These are phyloP conservation scores for Phaeosphaeriaceae sp. DNA, from an alignment of 2,329 filamentous ascomycete genomes.

Conservation along the genomic window DNA sequence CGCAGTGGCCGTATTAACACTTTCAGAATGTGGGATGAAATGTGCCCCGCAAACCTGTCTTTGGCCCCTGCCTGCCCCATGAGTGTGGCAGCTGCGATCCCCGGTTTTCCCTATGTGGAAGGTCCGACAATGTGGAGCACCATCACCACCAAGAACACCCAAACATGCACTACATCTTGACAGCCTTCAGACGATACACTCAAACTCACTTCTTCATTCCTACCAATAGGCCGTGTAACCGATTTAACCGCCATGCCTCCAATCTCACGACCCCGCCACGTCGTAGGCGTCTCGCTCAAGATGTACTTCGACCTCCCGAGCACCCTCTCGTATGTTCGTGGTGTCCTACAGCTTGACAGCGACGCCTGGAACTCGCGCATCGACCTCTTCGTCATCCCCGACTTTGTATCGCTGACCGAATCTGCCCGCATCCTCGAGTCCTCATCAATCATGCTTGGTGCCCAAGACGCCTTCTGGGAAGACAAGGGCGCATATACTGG, in stretches of 20 bases:
- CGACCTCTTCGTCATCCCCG: conserved; percentile 80
- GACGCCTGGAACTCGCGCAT: conserved; percentile 65
- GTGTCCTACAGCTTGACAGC: conserved; percentile 53
- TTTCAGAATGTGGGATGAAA: neutral
- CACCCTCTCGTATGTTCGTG: conserved; percentile 61
- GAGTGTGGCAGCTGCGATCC: conserved; percentile 6
- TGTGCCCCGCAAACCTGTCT: conserved; percentile 8
- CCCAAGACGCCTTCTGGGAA: conserved; percentile 78
- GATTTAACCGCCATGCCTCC: conserved; percentile 40
- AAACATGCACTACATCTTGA: neutral
- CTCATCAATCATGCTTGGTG: conserved; percentile 70
- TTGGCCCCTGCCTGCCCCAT: conserved; percentile 1
- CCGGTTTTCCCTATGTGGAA: conserved; percentile 27
- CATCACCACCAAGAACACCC: conserved; percentile 5
- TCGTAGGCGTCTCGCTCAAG: conserved; percentile 78
- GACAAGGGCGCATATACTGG: conserved; percentile 78
- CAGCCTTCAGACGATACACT: neutral
- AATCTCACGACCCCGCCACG: conserved; percentile 60
- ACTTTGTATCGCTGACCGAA: conserved; percentile 73
- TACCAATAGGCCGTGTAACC: neutral
- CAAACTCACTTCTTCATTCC: neutral
- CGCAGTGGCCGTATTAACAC: neutral
- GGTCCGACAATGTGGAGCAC: neutral
- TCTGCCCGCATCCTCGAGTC: conserved; percentile 59
- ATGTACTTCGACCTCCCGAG: conserved; percentile 78